Evolutionary conservation across 345 rosid genomes (phyloP).

Genomic region (Eucalyptus pauciflora): DNA sequence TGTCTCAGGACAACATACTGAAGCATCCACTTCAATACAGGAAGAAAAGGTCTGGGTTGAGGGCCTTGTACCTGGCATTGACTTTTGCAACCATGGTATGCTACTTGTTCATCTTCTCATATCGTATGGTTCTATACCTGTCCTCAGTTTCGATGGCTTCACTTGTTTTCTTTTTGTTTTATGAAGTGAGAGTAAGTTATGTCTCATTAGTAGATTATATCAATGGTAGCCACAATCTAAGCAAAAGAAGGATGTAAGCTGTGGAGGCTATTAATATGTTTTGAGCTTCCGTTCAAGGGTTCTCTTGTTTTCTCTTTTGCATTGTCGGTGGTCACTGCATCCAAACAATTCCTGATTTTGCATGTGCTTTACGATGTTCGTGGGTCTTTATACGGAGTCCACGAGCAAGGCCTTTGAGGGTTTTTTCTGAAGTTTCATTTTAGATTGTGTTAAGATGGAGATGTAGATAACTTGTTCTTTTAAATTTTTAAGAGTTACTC

Average conservation of each 20-base stretch:
- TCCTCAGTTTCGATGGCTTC: not conserved
- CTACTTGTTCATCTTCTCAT: not conserved
- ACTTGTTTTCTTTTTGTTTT: not conserved
- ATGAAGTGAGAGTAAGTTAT: not conserved
- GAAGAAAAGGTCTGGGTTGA: conserved; percentile 84
- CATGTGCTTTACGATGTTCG: not conserved
- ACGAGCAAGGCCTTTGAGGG: not conserved
- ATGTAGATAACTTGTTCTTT: not conserved
- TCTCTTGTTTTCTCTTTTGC: not conserved
- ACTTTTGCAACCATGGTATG: conserved; percentile 95
- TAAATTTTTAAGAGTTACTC: not conserved
- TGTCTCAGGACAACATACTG: conserved; percentile 5
- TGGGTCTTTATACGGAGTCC: not conserved
- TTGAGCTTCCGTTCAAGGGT: not conserved
- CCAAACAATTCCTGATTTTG: not conserved
- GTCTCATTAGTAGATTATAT: not conserved
- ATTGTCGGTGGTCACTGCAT: not conserved
- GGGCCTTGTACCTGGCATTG: conserved; percentile 97
- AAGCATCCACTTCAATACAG: conserved; percentile 14
- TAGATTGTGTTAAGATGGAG: not conserved
- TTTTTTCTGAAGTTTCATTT: not conserved
- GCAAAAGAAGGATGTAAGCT: not conserved
- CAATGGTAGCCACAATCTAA: not conserved
- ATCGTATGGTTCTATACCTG: not conserved
- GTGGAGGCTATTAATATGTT: not conserved